Base-by-base conservation (phyloP, 176 grass and related monocot species). In the Panicum miliaceum region DNA sequence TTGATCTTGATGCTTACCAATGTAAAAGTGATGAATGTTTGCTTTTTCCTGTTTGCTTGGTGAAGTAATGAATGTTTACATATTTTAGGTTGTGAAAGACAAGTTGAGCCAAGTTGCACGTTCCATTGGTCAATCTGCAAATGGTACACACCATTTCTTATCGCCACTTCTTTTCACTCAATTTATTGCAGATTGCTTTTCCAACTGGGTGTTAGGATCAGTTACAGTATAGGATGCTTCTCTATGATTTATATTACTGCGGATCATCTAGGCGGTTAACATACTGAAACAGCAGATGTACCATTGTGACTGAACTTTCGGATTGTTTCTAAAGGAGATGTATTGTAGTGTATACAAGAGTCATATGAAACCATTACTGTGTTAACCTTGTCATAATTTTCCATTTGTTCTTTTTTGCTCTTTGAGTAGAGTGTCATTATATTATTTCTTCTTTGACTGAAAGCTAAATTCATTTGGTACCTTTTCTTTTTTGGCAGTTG, bases 61-160 rank as follows among this genome's bases (percentile, higher is more conserved):
- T 43, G 18, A 65, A 41, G 34, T 64, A 73, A 59, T 77, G 25
- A 81, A 83, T 86, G 13, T 65, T 85, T 80, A 74, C 70, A 74
- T 82, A 46, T 38, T 86, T 74, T 93, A 98, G 96, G 86, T 48
- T 84, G 82, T 95, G 68, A 93, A 92, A 81, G 96, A 95, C 26
- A 98, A 98, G 71, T 92, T 98, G 79, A 87, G 53, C 74, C 93
- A 95, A 89, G 93, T 94, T 92, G 89, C 91, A 88, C 96, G 96
- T 46, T 94, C 96, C 32, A 91, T 90, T 50, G 82, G 86, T 58
- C 91, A 89, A 71, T 54, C 86, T 88, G 83, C 85, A 81, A 95
- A 74, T 46, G 77, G 96, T 98, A 92, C 51, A 84, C 25, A 76
- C 47, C 45, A 83, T 15, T 67, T 76, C 35, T 73, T 80, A 46